Base-by-base conservation (phyloP, 2,329 filamentous ascomycete species). In the Alternaria rosae region DNA sequence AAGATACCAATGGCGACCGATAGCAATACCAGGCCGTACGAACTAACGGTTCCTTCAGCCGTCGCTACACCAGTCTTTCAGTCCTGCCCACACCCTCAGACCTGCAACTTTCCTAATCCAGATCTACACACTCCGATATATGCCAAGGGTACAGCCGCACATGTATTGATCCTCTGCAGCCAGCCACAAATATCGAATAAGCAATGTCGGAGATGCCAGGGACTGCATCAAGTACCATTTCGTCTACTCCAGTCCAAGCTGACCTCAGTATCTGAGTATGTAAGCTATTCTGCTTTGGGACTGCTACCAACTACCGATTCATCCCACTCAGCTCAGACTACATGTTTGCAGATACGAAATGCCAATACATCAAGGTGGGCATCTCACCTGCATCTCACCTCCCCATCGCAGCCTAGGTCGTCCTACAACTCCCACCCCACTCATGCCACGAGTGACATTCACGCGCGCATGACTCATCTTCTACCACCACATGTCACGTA, bases 31-130 rank as follows among this genome's bases (percentile, higher is more conserved):
- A 38, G 35, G 15, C 11, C n/a, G 35, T n/a, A 38, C 8, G 3
- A 63, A 60, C 6, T 17, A 56, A 17, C n/a, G 47, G 50, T 21
- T 53, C 43, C 7, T 64, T 59, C 52, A 54, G 5, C 52, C 45
- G 6, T 25, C 30, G 13, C 30, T 8, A 12, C 28, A 35, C 9
- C 20, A 17, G 8, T 4, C 13, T 21, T 15, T 9, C 23, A 51
- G 2, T 25, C 7, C 28, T 23, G 9, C 9, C 11, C 13, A 35
- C 20, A 35, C 47, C 6, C 20, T 15, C 10, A 35, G 7, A 51
- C 2, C 8, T 1, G 20, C 20, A 15, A n/a, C 3, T 25, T 35
- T 12, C 20, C 28, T 25, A 35, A n/a, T 9, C 0, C 1, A 9
- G 30, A 8, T 13, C 28, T 35, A 38, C 30, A 25, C 2, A 1